A percentile compares a stretch with the other conserved stretches of the same genome.
Conservation (phyloP, 1,284 basidiomycete genomes). For the Cutaneotrichosporon spelunceum region DNA sequence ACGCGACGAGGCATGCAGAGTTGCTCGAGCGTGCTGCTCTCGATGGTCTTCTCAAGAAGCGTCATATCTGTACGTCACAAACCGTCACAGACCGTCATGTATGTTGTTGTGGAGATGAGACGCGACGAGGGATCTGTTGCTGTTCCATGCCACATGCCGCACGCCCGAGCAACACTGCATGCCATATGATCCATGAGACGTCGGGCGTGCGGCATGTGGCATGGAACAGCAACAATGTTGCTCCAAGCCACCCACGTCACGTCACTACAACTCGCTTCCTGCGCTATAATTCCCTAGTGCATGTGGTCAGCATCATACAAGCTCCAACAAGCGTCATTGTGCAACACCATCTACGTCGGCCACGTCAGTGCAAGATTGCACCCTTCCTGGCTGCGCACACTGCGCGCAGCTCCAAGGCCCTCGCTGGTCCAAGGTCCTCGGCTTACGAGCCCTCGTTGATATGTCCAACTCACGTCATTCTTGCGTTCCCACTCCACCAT, state of each 20-base stretch:
- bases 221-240: background rate
- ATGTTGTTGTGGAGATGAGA: background rate
- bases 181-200: too few species aligned
- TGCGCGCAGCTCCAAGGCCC: background rate
- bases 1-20: background rate
- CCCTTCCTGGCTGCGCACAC: background rate
- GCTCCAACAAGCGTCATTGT: background rate
- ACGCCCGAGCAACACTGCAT: too few species aligned
- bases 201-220: background rate
- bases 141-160: too few species aligned
- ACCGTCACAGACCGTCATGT: background rate
- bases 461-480: background rate
- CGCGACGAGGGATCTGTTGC: background rate
- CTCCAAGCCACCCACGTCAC: background rate
- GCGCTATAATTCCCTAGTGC: background rate
- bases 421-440: background rate
- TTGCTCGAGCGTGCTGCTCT: background rate
- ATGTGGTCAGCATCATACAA: background rate
- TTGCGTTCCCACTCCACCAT: constrained; percentile 11
- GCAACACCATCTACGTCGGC: background rate
- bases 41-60: background rate
- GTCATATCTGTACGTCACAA: background rate
- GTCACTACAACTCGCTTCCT: background rate
- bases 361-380: background rate
- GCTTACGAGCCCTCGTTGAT: background rate